Base-by-base conservation (phyloP, 2,329 filamentous ascomycete species). In the Fusarium pseudocircinatum region DNA sequence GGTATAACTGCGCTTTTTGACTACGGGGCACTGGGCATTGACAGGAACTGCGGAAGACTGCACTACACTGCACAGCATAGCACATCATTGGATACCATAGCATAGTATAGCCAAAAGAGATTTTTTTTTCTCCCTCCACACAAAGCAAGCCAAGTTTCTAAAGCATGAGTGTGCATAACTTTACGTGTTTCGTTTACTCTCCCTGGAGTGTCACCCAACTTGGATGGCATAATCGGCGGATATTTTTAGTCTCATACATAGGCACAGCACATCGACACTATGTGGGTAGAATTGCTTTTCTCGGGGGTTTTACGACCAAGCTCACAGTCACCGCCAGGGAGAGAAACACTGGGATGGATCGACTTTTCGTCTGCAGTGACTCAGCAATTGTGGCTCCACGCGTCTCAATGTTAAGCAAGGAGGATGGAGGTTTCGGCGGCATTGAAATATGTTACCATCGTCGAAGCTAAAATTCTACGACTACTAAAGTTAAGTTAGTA, bases 21-120 rank as follows among this genome's bases (percentile, higher is more conserved):
- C 63, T 63, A 64, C 32, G 47, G 68, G 65, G 57, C 65, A 75
- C 70, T 77, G 70, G 72, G 66, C 64, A 62, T 71, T 47, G 60
- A 69, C 72, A 74, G 76, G 72, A 78, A 78, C 67, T 73, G 69
- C 73, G 76, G 74, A 77, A 76, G 76, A 77, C 76, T 78, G 75
- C 75, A 77, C 68, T 72, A 72, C 75, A 75, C 43, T 74, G 74
- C 73, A 76, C 61, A 75, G 56, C 74, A 76, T 74, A 77, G 70
- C 70, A 77, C 67, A 77, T 75, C 65, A 75, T 78, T 75, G 72
- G 64, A 77, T 74, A 77, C 67, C 70, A 76, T 74, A 75, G 72
- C 74, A 77, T 75, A 77, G 68, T 77, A 78, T 76, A 78, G 72
- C 53, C 70, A 71, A 75, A 75, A 77, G 72, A 75, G 67, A 69